These are phyloP conservation scores for Botrytis hyacinthi DNA, from an alignment of 2,329 filamentous ascomycete genomes.

Conservation along the genomic window DNA sequence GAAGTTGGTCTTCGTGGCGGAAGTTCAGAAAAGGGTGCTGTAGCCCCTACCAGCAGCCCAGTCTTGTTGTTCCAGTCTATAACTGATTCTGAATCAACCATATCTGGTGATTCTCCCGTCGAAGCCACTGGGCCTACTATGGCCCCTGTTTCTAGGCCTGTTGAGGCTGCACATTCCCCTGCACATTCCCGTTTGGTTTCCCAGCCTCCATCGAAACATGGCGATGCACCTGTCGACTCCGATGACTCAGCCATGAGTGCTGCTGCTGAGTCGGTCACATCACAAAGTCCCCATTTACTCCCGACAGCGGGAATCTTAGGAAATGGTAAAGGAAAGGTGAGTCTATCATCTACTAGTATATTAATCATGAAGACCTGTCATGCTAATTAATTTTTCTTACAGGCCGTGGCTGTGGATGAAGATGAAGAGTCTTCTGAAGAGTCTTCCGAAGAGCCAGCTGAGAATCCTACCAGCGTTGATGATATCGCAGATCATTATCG, in stretches of 20 bases:
- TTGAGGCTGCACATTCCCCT: background rate
- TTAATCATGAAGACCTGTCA: background rate
- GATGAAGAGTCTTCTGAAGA: background rate
- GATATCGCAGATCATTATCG: background rate
- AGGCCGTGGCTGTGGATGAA: background rate
- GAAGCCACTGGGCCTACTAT: background rate
- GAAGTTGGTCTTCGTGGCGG: background rate
- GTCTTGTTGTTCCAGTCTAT: background rate
- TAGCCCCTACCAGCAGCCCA: too few species aligned
- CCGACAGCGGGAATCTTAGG: background rate
- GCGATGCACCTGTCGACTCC: background rate
- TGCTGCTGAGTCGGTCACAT: too few species aligned
- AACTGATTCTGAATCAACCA: background rate
- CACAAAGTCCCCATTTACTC: too few species aligned
- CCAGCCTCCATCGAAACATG: background rate
- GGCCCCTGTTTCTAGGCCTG: background rate
- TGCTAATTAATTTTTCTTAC: background rate
- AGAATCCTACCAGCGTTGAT: background rate
- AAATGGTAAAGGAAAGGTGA: background rate
- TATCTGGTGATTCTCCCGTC: background rate
- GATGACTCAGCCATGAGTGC: background rate
- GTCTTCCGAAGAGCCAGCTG: background rate
- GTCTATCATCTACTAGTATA: background rate
- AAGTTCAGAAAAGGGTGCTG: background rate
- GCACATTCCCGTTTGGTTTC: background rate